Conservation (phyloP, 768 basidiomycete species). For the Boletellus sp. region DNA sequence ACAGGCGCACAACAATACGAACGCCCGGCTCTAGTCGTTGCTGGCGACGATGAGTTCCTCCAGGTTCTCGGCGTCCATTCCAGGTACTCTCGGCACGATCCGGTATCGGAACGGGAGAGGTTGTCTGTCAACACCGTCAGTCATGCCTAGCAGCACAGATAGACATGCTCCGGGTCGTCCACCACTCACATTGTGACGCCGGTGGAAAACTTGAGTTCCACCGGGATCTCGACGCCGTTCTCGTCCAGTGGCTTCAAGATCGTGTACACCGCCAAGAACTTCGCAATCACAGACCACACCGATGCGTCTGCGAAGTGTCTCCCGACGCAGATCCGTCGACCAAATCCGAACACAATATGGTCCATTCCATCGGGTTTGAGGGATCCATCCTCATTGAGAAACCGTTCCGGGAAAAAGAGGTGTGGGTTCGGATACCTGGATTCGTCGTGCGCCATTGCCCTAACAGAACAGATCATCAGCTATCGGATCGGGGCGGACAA, state of each 20-base stretch:
- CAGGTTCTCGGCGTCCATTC: not conserved
- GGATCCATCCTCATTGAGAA: conserved; percentile 23
- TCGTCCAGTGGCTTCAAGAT: not conserved
- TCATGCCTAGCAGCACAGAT: no score
- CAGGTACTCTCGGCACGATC: not conserved
- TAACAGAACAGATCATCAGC: not conserved
- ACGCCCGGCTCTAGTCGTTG: not conserved
- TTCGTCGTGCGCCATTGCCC: conserved; percentile 8
- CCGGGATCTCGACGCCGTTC: not conserved
- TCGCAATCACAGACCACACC: conserved; percentile 2
- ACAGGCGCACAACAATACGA: no score
- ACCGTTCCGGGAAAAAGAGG: conserved; percentile 35
- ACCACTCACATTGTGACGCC: not conserved
- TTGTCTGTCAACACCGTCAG: not conserved
- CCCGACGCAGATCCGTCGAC: conserved; percentile 17
- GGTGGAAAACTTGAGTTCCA: not conserved
- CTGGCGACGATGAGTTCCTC: not conserved
- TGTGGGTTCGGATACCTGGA: conserved; percentile 35
- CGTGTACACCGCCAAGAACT: not conserved
- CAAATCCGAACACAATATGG: conserved; percentile 9
- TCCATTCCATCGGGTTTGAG: not conserved
- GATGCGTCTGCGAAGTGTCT: conserved; percentile 4
- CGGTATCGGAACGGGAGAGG: not conserved
- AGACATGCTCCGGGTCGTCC: no score
- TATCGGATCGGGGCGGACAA: not conserved